Percentiles rank a stretch among this genome's conserved stretches.
phyloP scores from a whole-genome alignment of 805 yeast species.

The Lipomyces yamadae region DNA sequence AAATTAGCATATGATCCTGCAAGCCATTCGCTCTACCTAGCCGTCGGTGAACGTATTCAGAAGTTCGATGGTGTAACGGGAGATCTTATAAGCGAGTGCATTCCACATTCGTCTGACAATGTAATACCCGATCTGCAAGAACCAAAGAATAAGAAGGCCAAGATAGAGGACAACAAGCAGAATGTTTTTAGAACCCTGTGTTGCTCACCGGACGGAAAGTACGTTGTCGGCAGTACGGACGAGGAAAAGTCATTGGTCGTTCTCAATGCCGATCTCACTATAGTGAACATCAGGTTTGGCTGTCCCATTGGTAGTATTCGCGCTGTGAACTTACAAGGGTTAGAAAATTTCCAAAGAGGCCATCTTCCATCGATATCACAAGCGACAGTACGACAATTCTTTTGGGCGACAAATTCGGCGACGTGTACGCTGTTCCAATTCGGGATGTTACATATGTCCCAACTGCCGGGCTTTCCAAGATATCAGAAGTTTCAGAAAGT shows the following conservation, averaged over 20 bases:
- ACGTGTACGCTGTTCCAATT: slow-evolving; percentile 70
- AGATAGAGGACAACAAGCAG: slow-evolving; percentile 47
- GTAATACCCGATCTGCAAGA: slow-evolving; percentile 9
- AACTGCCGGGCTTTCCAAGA: slow-evolving; percentile 39
- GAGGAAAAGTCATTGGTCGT: slow-evolving; percentile 80
- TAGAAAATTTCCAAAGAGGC: slow-evolving; percentile 83
- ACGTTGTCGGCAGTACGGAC: slow-evolving; percentile 73
- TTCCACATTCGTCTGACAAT: neutral
- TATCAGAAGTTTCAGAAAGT: slow-evolving; percentile 42
- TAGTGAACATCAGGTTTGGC: slow-evolving; percentile 12
- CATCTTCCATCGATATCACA: slow-evolving; percentile 75
- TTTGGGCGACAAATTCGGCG: slow-evolving; percentile 95
- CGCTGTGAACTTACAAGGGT: slow-evolving; percentile 57
- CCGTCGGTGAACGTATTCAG: slow-evolving; percentile 24
- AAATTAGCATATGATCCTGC: slow-evolving; percentile 19
- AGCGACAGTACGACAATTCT: slow-evolving; percentile 57
- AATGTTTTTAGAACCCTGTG: slow-evolving; percentile 70
- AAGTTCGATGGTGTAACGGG: slow-evolving; percentile 26
- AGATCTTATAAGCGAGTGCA: slow-evolving; percentile 12
- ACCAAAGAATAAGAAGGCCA: slow-evolving; percentile 29
- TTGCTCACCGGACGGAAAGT: slow-evolving; percentile 58
- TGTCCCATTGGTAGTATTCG: neutral
- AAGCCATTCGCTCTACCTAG: slow-evolving; percentile 16
- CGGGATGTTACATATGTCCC: slow-evolving; percentile 39
- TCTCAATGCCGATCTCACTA: slow-evolving; percentile 46